phyloP scores from a whole-genome alignment of 495 filamentous ascomycete species.

The Hypoxylon trugodes region DNA sequence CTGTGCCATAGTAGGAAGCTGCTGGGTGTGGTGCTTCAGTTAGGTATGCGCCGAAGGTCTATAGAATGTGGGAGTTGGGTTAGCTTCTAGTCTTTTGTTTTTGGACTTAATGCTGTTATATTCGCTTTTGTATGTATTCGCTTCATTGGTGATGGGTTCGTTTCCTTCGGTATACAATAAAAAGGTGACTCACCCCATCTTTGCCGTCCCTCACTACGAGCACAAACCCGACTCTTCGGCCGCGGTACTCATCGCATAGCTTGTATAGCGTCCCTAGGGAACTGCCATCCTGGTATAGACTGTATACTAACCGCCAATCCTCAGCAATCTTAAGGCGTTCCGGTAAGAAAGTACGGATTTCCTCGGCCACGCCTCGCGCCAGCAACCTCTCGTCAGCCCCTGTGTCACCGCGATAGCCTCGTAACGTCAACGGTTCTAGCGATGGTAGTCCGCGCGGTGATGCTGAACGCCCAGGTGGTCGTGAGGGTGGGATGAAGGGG shows the following conservation, averaged over 20 bases:
- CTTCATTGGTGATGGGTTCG: no score
- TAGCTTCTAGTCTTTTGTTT: background rate
- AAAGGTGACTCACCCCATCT: constrained; percentile 70
- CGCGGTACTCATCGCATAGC: constrained; percentile 66
- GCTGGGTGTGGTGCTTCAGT: constrained; percentile 82
- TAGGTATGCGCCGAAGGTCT: constrained; percentile 94
- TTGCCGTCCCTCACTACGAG: constrained; percentile 81
- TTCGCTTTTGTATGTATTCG: no score
- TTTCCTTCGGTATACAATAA: no score
- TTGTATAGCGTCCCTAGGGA: constrained; percentile 88
- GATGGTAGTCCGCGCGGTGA: constrained; percentile 54
- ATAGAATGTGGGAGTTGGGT: constrained; percentile 5
- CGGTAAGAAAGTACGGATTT: constrained; percentile 90
- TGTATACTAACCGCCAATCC: constrained; percentile 86
- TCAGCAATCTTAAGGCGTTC: constrained; percentile 85
- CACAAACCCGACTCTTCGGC: constrained; percentile 83
- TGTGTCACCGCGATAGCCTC: constrained; percentile 53
- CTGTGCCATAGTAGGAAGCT: constrained; percentile 91
- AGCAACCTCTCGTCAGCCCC: constrained; percentile 60
- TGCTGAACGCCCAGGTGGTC: constrained; percentile 38
- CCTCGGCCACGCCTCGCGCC: constrained; percentile 80
- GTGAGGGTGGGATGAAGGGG: constrained; percentile 49
- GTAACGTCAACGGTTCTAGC: constrained; percentile 54
- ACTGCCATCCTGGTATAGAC: constrained; percentile 90
- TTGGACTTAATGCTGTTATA: background rate